phyloP scores from a whole-genome alignment of 805 yeast genomes.

The Candida orba region DNA sequence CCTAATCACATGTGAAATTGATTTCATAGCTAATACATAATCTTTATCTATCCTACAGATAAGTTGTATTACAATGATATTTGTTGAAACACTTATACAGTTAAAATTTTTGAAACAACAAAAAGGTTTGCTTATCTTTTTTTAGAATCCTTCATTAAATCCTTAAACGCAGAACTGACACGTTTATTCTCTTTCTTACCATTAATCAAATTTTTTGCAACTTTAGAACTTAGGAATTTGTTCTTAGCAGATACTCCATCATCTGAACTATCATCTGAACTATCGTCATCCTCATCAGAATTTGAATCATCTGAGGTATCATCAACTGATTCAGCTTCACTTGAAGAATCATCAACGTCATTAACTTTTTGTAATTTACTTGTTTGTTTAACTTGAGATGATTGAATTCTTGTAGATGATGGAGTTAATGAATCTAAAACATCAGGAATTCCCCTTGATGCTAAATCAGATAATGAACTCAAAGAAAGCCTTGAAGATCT shows the following conservation, averaged over 20 bases:
- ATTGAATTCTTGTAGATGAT: conserved; percentile 10
- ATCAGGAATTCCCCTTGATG: conserved; percentile 60
- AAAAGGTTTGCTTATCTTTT: background rate
- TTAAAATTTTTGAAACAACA: no score
- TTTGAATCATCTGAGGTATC: conserved; percentile 1
- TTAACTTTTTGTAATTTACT: background rate
- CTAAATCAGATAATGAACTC: conserved; percentile 50
- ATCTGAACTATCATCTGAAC: conserved; percentile 18
- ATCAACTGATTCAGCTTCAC: conserved; percentile 5
- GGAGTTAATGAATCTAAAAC: conserved; percentile 42
- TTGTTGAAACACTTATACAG: background rate
- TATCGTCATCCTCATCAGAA: conserved; percentile 8
- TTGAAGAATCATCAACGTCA: background rate
- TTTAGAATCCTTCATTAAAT: conserved; percentile 40
- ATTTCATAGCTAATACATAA: no score
- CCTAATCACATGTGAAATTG: no score
- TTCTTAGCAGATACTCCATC: conserved; percentile 16
- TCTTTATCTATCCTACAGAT: background rate
- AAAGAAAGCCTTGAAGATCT: conserved; percentile 30
- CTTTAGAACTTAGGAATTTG: conserved; percentile 36
- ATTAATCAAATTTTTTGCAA: conserved; percentile 35
- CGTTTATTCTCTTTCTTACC: conserved; percentile 24
- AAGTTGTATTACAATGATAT: background rate
- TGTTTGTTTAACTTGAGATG: background rate
- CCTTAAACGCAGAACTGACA: conserved; percentile 40